Percentiles rank a stretch among this genome's conserved stretches.
These are phyloP conservation scores for Hydnum rufescens DNA, from an alignment of 768 basidiomycete genomes.

Conservation along the genomic window DNA sequence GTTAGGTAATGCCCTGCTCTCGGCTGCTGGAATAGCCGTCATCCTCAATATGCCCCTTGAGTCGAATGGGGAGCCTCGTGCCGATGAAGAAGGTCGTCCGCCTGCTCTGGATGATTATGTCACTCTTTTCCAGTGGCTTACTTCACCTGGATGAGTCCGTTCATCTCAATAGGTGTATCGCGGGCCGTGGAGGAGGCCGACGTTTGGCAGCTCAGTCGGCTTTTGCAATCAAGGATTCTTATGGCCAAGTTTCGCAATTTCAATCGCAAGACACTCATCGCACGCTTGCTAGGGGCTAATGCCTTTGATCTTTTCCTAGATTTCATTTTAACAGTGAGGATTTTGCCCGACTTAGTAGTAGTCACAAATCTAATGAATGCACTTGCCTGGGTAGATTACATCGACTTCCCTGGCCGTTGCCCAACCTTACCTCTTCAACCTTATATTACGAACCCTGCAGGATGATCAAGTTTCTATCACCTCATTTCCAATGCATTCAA, in stretches of 20 bases:
- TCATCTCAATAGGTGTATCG: constrained; percentile 3
- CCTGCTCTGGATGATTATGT: constrained; percentile 10
- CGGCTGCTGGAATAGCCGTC: neutral
- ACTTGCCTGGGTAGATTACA: neutral
- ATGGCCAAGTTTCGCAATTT: constrained; percentile 5
- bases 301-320: constrained; percentile 11
- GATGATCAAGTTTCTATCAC: neutral
- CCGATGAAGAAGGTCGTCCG: neutral
- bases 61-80: neutral
- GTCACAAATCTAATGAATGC: too few species aligned
- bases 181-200: constrained; percentile 9
- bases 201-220: constrained; percentile 11
- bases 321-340: constrained; percentile 8
- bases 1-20: constrained; percentile 1
- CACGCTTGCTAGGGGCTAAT: constrained; percentile 8
- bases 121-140: constrained; percentile 8
- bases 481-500: neutral
- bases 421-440: neutral
- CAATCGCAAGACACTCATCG: constrained; percentile 6
- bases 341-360: neutral
- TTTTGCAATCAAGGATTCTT: constrained; percentile 10
- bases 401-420: neutral
- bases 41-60: constrained; percentile 5
- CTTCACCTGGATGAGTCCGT: constrained; percentile 10
- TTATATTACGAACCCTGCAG: neutral